Conservation (phyloP, 306 rosid species). For the Castanopsis chinensis region DNA sequence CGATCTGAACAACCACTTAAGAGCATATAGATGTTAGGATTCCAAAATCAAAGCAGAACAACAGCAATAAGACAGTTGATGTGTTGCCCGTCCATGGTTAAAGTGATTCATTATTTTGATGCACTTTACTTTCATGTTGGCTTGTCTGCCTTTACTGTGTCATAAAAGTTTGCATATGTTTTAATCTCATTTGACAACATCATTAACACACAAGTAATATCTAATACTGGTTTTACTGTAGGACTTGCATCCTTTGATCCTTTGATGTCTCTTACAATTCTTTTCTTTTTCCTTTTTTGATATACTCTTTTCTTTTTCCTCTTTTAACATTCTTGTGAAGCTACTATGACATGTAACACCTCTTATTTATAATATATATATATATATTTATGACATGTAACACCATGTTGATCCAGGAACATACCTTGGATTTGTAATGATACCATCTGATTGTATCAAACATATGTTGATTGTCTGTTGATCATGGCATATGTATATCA, state of each 20-base stretch:
- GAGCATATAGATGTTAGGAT: too few relatives aligned
- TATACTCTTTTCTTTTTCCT: neutral
- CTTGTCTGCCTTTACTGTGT: neutral
- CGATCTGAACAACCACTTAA: too few relatives aligned
- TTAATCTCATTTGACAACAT: neutral
- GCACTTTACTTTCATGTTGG: neutral
- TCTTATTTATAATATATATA: too few relatives aligned
- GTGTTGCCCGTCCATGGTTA: neutral
- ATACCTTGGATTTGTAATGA: neutral
- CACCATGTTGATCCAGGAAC: slow-evolving; percentile 13
- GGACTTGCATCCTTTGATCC: neutral
- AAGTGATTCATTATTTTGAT: neutral
- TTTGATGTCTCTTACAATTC: neutral
- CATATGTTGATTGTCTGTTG: slow-evolving; percentile 13
- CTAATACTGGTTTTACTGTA: slow-evolving; percentile 25
- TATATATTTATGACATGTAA: slow-evolving; percentile 3
- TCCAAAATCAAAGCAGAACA: too few relatives aligned
- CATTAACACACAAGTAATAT: slow-evolving; percentile 8
- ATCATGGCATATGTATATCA: slow-evolving; percentile 17
- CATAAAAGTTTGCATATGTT: neutral
- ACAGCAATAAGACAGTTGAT: neutral
- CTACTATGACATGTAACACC: slow-evolving; percentile 21
- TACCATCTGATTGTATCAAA: slow-evolving; percentile 6
- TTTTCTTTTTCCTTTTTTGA: neutral
- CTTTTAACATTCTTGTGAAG: slow-evolving; percentile 2